These are phyloP conservation scores for Rubia balearica DNA, from an alignment of 305 asterid genomes.

Conservation along the genomic window DNA sequence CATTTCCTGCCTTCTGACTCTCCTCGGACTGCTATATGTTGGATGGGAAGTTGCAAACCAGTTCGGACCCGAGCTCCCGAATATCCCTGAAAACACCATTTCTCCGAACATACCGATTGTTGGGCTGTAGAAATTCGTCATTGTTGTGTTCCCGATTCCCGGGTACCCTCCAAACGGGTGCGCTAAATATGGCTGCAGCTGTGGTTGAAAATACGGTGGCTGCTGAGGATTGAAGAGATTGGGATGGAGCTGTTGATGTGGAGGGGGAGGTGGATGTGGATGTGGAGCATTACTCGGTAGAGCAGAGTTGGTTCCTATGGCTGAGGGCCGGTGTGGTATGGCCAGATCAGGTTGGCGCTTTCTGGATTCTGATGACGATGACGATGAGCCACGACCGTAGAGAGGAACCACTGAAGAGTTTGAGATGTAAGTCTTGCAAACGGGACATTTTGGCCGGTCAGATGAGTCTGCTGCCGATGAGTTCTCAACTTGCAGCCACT, in stretches of 20 bases:
- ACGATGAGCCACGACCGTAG: slow-evolving; percentile 61
- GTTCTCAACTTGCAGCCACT: slow-evolving; percentile 66
- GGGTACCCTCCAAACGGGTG: slow-evolving; percentile 35
- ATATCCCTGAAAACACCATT: slow-evolving; percentile 57
- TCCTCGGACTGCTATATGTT: slow-evolving; percentile 51
- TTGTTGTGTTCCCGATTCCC: slow-evolving; percentile 32
- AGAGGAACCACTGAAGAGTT: slow-evolving; percentile 66
- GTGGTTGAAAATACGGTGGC: slow-evolving; percentile 8
- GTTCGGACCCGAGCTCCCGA: slow-evolving; percentile 37
- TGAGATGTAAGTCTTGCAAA: slow-evolving; percentile 63
- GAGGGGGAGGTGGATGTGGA: slow-evolving; percentile 29
- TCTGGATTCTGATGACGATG: slow-evolving; percentile 36
- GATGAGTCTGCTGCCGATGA: slow-evolving; percentile 39
- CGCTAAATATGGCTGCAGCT: slow-evolving; percentile 17
- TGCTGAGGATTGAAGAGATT: slow-evolving; percentile 19
- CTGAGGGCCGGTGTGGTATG: slow-evolving; percentile 65
- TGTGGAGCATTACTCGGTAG: slow-evolving; percentile 20
- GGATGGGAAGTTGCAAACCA: slow-evolving; percentile 39
- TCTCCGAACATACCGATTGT: slow-evolving; percentile 65
- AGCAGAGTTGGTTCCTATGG: slow-evolving; percentile 29
- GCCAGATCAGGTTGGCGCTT: slow-evolving; percentile 24
- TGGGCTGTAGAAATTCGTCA: slow-evolving; percentile 34
- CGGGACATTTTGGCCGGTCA: slow-evolving; percentile 63
- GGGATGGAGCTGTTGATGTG: slow-evolving; percentile 34
- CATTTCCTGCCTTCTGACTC: slow-evolving; percentile 62